Evolutionary conservation across 2,329 filamentous ascomycete species (phyloP).

Genomic region (Penicillium sp.): DNA sequence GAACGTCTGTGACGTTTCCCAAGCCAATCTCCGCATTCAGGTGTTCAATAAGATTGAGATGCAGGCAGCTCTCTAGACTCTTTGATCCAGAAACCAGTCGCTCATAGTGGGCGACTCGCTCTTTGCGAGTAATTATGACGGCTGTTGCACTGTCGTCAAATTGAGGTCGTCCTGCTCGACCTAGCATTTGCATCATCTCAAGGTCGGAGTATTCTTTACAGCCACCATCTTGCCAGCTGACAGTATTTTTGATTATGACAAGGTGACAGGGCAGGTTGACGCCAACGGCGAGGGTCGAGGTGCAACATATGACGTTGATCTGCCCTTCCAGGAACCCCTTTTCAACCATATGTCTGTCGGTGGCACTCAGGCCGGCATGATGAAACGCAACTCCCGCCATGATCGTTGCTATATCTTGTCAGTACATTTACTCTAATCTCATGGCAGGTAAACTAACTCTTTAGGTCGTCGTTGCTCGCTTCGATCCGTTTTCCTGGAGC

Average conservation of each 20-base stretch:
- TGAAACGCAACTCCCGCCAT: conserved; percentile 75
- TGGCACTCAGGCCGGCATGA: conserved; percentile 71
- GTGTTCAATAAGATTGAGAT: conserved; percentile 79
- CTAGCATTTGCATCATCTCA: conserved; percentile 90
- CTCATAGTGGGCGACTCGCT: conserved; percentile 69
- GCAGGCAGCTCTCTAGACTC: conserved; percentile 74
- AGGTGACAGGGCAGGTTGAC: conserved; percentile 83
- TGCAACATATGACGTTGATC: conserved; percentile 83
- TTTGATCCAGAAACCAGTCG: conserved; percentile 74
- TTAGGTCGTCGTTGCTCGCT: conserved; percentile 64
- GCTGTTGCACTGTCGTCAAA: conserved; percentile 77
- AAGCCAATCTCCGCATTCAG: conserved; percentile 82
- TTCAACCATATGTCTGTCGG: conserved; percentile 70
- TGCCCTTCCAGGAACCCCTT: conserved; percentile 69
- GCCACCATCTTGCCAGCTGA: conserved; percentile 63
- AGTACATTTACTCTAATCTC: conserved; percentile 13
- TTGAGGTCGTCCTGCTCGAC: conserved; percentile 79
- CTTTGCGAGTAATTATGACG: conserved; percentile 75
- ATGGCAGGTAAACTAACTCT: conserved; percentile 44
- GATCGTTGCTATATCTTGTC: conserved; percentile 46
- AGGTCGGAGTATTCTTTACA: conserved; percentile 77
- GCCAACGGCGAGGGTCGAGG: conserved; percentile 80
- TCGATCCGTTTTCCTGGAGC: conserved; percentile 56
- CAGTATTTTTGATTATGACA: conserved; percentile 80
- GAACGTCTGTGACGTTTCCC: conserved; percentile 67